Evolutionary conservation across 2,329 filamentous ascomycete genomes (phyloP).

Genomic region (Penicillium italicum): DNA sequence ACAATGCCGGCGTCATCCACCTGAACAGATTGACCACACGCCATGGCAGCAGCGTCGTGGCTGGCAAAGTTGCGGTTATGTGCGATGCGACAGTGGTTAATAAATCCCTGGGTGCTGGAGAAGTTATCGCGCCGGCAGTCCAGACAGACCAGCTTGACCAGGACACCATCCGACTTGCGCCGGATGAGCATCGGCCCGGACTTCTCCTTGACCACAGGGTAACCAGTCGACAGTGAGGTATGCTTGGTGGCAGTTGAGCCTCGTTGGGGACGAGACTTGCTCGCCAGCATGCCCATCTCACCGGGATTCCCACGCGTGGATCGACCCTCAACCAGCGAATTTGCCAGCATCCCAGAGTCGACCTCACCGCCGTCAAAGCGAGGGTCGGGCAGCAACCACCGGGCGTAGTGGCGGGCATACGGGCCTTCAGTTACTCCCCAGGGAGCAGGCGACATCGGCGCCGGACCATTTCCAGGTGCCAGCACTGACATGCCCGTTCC

Average conservation of each 20-base stretch:
- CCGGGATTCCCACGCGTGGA: conserved; percentile 72
- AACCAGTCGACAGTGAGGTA: conserved; percentile 66
- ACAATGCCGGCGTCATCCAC: conserved; percentile 56
- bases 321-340: conserved; percentile 62
- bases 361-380: conserved; percentile 67
- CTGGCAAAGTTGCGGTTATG: conserved; percentile 92
- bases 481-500: conserved; percentile 71
- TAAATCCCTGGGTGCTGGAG: conserved; percentile 95
- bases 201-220: conserved; percentile 73
- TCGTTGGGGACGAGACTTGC: conserved; percentile 57
- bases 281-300: conserved; percentile 51
- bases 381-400: conserved; percentile 88
- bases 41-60: conserved; percentile 87
- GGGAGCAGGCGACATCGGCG: conserved; percentile 75
- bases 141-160: conserved; percentile 85
- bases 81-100: conserved; percentile 96
- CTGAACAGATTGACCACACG: conserved; percentile 80
- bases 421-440: conserved; percentile 90
- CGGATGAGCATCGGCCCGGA: conserved; percentile 79
- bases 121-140: conserved; percentile 90
- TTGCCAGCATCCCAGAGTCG: conserved; percentile 30
- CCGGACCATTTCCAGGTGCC: conserved; percentile 58
- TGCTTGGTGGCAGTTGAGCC: conserved; percentile 61
- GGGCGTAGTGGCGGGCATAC: conserved; percentile 89
- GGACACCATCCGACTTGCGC: conserved; percentile 73